Evolutionary conservation across 2,329 filamentous ascomycete species (phyloP), one percentile per base, ranked within the genome.

Genomic region (Zarea fungicola): DNA sequence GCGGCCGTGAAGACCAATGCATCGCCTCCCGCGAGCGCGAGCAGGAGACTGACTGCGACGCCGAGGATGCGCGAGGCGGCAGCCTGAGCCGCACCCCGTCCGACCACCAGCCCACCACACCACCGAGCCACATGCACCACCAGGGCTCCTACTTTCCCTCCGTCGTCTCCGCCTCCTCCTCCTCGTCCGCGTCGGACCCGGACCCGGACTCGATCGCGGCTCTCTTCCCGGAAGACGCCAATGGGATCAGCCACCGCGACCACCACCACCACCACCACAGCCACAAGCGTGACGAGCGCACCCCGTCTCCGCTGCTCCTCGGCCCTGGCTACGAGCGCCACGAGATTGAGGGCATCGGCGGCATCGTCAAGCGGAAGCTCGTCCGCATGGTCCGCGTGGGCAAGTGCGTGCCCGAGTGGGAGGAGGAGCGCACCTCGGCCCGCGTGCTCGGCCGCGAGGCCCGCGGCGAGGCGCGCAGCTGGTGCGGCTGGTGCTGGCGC

Each of bases 401-500:
- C 1, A 87, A 85, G 5, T 89, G 85, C 53, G 92, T 96, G 11
- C 85, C 86, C 53, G 89, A 96, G 63, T 90, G 84, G 70, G 86
- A 88, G 55, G 89, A 92, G 61, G 89, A 95, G 66, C 77, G 79
- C 49, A 7, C 29, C 2, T 60, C 76, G 5, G 16, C 45, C 9
- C 75, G 77, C 50, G 85, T 86, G 56, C 71, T 96, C 22, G 75
- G 76, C 14, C 72, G 85, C 21, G 92, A 97, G 66, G 77, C 84
- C 47, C 73, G 73, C 13, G 87, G 88, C 1, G 66, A 69, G 42
- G 74, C 82, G 49, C 77, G 91, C 52, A 90, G 87, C 62, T 96
- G 89, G 89, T 97, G 91, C 65, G 89, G 87, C 0, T 96, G 92
- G 91, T 97, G 92, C 65, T 81, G 77, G 65, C 76, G 89, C 52